These are phyloP conservation scores for Rosa chinensis DNA, from an alignment of 306 rosid species.

Conservation along the genomic window DNA sequence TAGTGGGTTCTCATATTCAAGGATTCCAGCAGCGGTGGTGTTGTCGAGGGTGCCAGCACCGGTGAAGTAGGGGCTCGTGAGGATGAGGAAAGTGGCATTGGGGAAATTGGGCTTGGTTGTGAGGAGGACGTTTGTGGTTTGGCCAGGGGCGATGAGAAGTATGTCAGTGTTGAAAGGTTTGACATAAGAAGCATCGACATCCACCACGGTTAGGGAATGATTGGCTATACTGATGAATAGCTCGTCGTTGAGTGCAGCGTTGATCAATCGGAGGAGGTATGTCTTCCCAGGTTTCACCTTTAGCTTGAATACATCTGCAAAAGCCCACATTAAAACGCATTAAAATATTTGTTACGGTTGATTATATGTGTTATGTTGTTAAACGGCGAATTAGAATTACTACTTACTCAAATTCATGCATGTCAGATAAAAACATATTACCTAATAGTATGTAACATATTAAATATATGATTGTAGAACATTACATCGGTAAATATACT, in stretches of 20 bases:
- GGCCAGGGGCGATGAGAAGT: constrained; percentile 65
- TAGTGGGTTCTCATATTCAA: constrained; percentile 47
- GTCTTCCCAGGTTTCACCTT: constrained; percentile 77
- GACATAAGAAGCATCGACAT: constrained; percentile 67
- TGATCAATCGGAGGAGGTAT: constrained; percentile 68
- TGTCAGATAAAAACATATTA: background rate
- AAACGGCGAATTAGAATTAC: background rate
- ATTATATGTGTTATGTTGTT: background rate
- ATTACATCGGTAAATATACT: background rate
- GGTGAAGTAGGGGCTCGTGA: constrained; percentile 58
- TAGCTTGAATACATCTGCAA: constrained; percentile 66
- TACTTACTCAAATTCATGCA: background rate
- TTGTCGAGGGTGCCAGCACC: constrained; percentile 69
- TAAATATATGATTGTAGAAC: background rate
- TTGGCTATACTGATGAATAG: constrained; percentile 76
- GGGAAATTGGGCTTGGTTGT: constrained; percentile 52
- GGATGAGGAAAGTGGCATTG: constrained; percentile 63
- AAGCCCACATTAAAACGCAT: background rate
- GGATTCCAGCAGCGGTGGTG: constrained; percentile 65
- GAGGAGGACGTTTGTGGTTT: constrained; percentile 69
- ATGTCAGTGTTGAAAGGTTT: constrained; percentile 60
- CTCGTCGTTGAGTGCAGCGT: constrained; percentile 90
- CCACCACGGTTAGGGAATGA: constrained; percentile 69
- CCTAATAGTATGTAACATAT: background rate
- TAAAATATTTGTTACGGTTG: background rate